These are phyloP conservation scores for Aspergillus spinulosporus DNA, from an alignment of 2,329 filamentous ascomycete genomes.

Conservation along the genomic window DNA sequence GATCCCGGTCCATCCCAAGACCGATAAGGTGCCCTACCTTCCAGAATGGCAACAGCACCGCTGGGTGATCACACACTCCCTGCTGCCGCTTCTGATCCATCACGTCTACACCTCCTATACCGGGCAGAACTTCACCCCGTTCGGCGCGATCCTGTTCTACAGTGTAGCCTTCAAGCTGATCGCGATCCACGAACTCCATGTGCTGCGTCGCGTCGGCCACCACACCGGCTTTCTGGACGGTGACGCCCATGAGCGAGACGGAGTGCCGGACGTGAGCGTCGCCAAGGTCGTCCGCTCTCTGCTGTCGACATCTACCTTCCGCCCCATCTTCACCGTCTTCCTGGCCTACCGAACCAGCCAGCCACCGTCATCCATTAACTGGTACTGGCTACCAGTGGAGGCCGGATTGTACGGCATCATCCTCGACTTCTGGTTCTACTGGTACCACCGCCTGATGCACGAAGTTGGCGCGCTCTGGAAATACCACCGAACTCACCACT, in stretches of 20 bases:
- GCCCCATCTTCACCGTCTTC: slow-evolving; percentile 38
- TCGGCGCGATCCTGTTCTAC: slow-evolving; percentile 42
- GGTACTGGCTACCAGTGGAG: slow-evolving; percentile 42
- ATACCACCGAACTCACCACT: slow-evolving; percentile 49
- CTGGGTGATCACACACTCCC: slow-evolving; percentile 44
- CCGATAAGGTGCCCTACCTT: slow-evolving; percentile 45
- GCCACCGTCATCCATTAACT: slow-evolving; percentile 30
- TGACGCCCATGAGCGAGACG: slow-evolving; percentile 47
- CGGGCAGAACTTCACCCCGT: slow-evolving; percentile 31
- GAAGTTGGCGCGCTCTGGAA: slow-evolving; percentile 44
- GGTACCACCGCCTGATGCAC: slow-evolving; percentile 48
- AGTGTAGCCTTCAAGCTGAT: slow-evolving; percentile 42
- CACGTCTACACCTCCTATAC: slow-evolving; percentile 37
- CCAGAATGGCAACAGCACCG: slow-evolving; percentile 37
- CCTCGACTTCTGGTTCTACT: slow-evolving; percentile 46
- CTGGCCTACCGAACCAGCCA: slow-evolving; percentile 30
- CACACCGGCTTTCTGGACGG: slow-evolving; percentile 47
- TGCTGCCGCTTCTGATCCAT: slow-evolving; percentile 41
- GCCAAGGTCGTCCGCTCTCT: slow-evolving; percentile 37
- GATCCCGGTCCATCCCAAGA: slow-evolving; percentile 44
- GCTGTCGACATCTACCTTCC: slow-evolving; percentile 34
- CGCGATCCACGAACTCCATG: slow-evolving; percentile 42
- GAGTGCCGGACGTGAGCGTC: slow-evolving; percentile 45
- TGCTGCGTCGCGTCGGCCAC: slow-evolving; percentile 43
- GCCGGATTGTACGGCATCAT: slow-evolving; percentile 45